phyloP scores from a whole-genome alignment of 1,139 yeast species.

The Yamadazyma oceani region DNA sequence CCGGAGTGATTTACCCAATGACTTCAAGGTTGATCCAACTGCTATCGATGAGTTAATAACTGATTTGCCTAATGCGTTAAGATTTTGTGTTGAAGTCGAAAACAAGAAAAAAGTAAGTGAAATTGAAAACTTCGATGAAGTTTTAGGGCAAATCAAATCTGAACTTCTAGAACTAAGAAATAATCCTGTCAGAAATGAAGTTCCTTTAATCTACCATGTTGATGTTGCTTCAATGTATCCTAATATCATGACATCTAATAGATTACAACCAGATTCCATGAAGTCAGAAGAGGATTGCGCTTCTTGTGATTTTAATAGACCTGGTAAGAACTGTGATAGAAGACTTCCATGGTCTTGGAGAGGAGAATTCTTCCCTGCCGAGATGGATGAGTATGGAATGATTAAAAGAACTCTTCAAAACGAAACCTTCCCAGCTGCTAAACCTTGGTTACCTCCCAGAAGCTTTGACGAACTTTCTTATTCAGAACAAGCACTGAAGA shows the following conservation, averaged over 20 bases:
- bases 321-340: conserved; percentile 92
- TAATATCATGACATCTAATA: conserved; percentile 95
- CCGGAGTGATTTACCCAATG: conserved; percentile 77
- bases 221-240: conserved; percentile 99
- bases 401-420: conserved; percentile 78
- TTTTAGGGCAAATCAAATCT: conserved; percentile 55
- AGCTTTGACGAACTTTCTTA: conserved; percentile 75
- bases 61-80: conserved; percentile 74
- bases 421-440: conserved; percentile 71
- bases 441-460: conserved; percentile 55
- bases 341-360: conserved; percentile 97
- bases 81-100: conserved; percentile 85
- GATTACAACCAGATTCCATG: conserved; percentile 98
- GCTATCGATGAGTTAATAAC: conserved; percentile 78
- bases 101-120: conserved; percentile 70
- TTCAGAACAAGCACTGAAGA: conserved; percentile 71
- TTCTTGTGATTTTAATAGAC: conserved; percentile 93
- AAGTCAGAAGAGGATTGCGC: conserved; percentile 95
- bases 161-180: conserved; percentile 58
- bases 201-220: conserved; percentile 91
- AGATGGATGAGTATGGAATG: conserved; percentile 89
- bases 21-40: conserved; percentile 75
- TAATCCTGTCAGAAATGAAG: conserved; percentile 66
- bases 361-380: conserved; percentile 92
- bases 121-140: conserved; percentile 76